Evolutionary conservation across 495 filamentous ascomycete genomes (phyloP).

Genomic region (Xylaria curta): DNA sequence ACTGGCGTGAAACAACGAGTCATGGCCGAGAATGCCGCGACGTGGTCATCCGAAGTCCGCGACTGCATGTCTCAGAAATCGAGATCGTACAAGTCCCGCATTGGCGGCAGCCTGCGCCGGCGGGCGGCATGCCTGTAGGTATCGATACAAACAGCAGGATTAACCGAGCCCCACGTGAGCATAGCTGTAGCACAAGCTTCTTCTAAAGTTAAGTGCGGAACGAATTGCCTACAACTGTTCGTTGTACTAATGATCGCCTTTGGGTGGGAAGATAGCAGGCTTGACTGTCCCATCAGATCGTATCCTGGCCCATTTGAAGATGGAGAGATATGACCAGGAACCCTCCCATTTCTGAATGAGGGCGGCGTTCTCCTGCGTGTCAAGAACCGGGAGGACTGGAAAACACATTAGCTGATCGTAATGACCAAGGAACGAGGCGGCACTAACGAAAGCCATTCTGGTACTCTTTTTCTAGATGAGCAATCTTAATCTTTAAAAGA

Average conservation of each 20-base stretch:
- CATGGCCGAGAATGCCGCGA: conserved; percentile 17
- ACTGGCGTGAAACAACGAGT: conserved; percentile 20
- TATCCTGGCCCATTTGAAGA: conserved; percentile 65
- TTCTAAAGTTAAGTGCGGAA: conserved; percentile 40
- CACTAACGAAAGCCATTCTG: conserved; percentile 76
- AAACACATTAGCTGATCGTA: conserved; percentile 27
- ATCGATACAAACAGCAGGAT: conserved; percentile 20
- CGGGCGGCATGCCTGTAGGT: conserved; percentile 17
- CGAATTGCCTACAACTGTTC: conserved; percentile 39
- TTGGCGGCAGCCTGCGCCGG: conserved; percentile 24
- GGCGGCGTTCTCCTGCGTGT: conserved; percentile 49
- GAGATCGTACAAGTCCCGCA: conserved; percentile 23
- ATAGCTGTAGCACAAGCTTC: conserved; percentile 25
- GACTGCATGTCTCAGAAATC: conserved; percentile 20
- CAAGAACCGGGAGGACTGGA: conserved; percentile 61
- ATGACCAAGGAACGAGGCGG: neutral
- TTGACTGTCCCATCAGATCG: conserved; percentile 61
- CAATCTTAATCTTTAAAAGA: conserved; percentile 71
- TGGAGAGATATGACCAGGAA: conserved; percentile 60
- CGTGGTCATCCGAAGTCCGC: conserved; percentile 19
- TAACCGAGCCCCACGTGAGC: conserved; percentile 27
- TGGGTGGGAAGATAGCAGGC: conserved; percentile 71
- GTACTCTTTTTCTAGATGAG: conserved; percentile 78
- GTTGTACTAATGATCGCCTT: conserved; percentile 55
- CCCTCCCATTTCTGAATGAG: conserved; percentile 58